Evolutionary conservation across 208 protist genomes (phyloP).

Genomic region (Acanthamoeba rhysodes): DNA sequence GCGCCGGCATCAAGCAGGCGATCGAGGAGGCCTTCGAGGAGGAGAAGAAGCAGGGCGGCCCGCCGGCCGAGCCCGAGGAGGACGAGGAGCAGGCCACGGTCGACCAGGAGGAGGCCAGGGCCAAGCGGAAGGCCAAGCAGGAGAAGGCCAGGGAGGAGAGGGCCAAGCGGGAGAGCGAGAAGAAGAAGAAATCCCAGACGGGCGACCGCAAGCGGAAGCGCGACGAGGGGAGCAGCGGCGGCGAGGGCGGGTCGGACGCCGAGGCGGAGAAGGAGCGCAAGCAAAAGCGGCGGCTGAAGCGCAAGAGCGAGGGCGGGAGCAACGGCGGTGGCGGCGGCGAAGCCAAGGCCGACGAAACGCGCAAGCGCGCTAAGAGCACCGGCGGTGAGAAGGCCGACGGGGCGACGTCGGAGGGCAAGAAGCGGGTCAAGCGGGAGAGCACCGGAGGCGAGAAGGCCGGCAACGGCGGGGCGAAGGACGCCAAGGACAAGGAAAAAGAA

Average conservation of each 20-base stretch:
- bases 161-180: not conserved
- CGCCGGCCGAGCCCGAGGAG: not conserved
- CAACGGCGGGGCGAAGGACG: not conserved
- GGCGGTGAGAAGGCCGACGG: not conserved
- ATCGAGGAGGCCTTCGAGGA: conserved; percentile 66
- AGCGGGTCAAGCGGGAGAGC: conserved; percentile 42
- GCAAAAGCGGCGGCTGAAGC: not conserved
- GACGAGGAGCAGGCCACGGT: not conserved
- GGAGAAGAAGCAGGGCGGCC: conserved; percentile 45
- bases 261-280: not conserved
- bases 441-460: not conserved
- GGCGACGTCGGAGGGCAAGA: not conserved
- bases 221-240: not conserved
- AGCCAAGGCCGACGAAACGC: not conserved
- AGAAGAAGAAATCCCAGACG: not conserved
- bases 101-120: not conserved
- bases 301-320: not conserved
- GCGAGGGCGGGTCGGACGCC: not conserved
- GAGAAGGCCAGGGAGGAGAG: not conserved
- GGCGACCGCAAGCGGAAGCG: conserved; percentile 4
- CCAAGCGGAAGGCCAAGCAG: not conserved
- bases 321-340: not conserved
- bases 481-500: not conserved
- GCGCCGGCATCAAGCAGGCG: conserved; percentile 37
- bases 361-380: not conserved